phyloP scores from a whole-genome alignment of 2,329 filamentous ascomycete species.

The Scleromitrula shiraiana region DNA sequence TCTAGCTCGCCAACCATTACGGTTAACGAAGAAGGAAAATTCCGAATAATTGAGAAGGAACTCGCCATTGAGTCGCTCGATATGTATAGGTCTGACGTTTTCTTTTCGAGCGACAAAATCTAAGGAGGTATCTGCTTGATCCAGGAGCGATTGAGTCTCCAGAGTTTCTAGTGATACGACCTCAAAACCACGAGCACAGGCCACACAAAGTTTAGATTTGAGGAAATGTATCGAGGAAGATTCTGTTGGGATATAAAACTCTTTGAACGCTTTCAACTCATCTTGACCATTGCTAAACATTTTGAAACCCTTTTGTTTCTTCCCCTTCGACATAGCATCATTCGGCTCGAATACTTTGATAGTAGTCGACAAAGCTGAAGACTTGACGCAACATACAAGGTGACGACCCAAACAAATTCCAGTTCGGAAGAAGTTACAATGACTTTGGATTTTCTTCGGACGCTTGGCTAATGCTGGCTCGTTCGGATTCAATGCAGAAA shows the following conservation, averaged over 20 bases:
- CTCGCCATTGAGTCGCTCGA: constrained; percentile 92
- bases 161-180: constrained; percentile 94
- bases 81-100: constrained; percentile 89
- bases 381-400: constrained; percentile 94
- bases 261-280: constrained; percentile 93
- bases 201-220: constrained; percentile 92
- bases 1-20: constrained; percentile 92
- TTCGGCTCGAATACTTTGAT: constrained; percentile 99
- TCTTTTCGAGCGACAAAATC: constrained; percentile 95
- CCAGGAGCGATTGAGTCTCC: constrained; percentile 94
- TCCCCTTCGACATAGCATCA: constrained; percentile 85
- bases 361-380: constrained; percentile 82
- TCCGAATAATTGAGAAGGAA: constrained; percentile 98
- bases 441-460: constrained; percentile 91
- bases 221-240: constrained; percentile 98
- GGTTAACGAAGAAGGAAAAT: constrained; percentile 98
- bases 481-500: constrained; percentile 77
- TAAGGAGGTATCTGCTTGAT: constrained; percentile 94
- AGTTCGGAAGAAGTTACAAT: constrained; percentile 97
- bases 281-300: constrained; percentile 94
- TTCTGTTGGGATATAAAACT: constrained; percentile 98
- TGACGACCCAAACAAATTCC: constrained; percentile 92
- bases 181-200: constrained; percentile 91
- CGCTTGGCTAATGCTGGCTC: constrained; percentile 76
- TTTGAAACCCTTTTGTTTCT: constrained; percentile 93